Conservation (phyloP, 495 filamentous ascomycete species). For the Hypoxylon perforatum region DNA sequence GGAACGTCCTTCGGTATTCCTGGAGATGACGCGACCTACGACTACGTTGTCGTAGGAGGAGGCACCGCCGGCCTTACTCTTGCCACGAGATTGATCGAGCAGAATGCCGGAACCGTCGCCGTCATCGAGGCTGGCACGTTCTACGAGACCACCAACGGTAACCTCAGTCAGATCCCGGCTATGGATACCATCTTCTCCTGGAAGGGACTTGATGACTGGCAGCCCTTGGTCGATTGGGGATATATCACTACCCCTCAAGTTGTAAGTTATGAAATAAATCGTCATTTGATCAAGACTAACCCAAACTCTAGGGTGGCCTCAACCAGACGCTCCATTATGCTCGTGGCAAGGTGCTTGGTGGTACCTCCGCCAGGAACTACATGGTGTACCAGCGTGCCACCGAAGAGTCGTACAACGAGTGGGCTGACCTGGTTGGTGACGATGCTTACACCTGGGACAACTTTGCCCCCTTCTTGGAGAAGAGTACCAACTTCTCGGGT, state of each 20-base stretch:
- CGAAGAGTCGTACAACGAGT: constrained; percentile 57
- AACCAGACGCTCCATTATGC: constrained; percentile 50
- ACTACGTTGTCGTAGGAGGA: constrained; percentile 78
- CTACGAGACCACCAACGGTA: constrained; percentile 61
- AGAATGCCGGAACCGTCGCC: constrained; percentile 36
- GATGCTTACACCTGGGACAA: constrained; percentile 63
- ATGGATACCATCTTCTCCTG: constrained; percentile 3
- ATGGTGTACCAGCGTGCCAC: constrained; percentile 58
- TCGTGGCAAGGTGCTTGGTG: constrained; percentile 58
- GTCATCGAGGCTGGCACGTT: constrained; percentile 69
- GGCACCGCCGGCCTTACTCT: constrained; percentile 64
- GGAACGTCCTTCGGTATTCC: constrained; percentile 25
- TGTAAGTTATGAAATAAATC: constrained; percentile 3
- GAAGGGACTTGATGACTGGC: constrained; percentile 25
- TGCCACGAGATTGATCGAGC: constrained; percentile 59
- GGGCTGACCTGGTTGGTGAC: constrained; percentile 69
- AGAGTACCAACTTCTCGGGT: constrained; percentile 61
- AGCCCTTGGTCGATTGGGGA: constrained; percentile 62
- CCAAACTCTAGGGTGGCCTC: constrained; percentile 15
- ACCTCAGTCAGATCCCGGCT: constrained; percentile 55
- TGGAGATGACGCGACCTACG: constrained; percentile 59
- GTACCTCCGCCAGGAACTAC: constrained; percentile 60
- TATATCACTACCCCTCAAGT: constrained; percentile 45
- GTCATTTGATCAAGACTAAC: neutral
- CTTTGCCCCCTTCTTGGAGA: constrained; percentile 65